Percentiles rank a stretch among this genome's conserved stretches.
These are phyloP conservation scores for Coprinellus micaceus DNA, from an alignment of 768 basidiomycete genomes.

Conservation along the genomic window DNA sequence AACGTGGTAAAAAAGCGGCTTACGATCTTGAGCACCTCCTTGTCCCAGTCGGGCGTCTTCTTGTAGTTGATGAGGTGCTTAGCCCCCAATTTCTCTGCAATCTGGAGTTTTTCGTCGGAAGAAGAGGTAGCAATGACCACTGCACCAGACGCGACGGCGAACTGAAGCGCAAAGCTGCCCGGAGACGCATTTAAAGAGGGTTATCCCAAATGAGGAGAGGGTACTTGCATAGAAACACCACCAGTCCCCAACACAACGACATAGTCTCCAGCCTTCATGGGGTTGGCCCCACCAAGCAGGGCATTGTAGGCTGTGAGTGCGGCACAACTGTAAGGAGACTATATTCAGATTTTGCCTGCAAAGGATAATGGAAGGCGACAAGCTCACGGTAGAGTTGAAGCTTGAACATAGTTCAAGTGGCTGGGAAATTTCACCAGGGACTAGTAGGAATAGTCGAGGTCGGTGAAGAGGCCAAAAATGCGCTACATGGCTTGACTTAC, in stretches of 20 bases:
- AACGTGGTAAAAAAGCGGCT: constrained; percentile 12
- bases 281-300: constrained; percentile 37
- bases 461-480: neutral
- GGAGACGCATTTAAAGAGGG: neutral
- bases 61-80: constrained; percentile 62
- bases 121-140: constrained; percentile 66
- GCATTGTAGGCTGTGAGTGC: constrained; percentile 65
- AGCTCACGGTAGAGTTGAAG: constrained; percentile 54
- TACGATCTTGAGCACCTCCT: constrained; percentile 44
- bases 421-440: constrained; percentile 50
- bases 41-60: constrained; percentile 54
- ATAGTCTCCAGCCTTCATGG: constrained; percentile 55
- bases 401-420: constrained; percentile 61
- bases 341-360: neutral
- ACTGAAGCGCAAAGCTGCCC: constrained; percentile 51
- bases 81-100: constrained; percentile 49
- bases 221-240: constrained; percentile 48
- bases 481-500: neutral
- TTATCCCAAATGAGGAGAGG: neutral
- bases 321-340: constrained; percentile 38
- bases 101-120: constrained; percentile 57
- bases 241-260: constrained; percentile 57
- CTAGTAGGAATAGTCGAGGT: constrained; percentile 20
- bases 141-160: constrained; percentile 61
- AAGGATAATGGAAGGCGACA: too few relatives aligned